Evolutionary conservation across 2,329 filamentous ascomycete species (phyloP).

Genomic region (Myriosclerotinia duriaeana): DNA sequence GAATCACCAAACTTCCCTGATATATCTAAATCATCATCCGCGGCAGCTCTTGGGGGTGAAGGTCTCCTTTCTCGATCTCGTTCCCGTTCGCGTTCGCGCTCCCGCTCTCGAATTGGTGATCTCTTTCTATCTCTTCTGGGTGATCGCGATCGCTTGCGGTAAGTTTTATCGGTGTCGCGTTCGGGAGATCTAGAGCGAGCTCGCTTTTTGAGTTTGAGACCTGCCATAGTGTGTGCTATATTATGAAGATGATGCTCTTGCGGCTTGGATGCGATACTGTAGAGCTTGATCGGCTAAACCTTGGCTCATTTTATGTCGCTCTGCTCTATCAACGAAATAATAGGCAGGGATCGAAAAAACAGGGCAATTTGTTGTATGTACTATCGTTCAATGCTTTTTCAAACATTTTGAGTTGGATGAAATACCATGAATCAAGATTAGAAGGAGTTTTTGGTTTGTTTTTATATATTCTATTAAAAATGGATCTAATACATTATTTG

Average conservation of each 20-base stretch:
- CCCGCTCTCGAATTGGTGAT: constrained; percentile 41
- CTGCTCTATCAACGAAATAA: neutral
- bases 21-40: constrained; percentile 39
- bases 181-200: constrained; percentile 22
- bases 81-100: constrained; percentile 42
- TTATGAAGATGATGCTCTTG: neutral
- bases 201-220: constrained; percentile 23
- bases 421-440: neutral
- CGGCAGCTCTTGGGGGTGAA: constrained; percentile 41
- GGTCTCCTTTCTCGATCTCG: constrained; percentile 53
- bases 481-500: neutral
- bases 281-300: constrained; percentile 7
- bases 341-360: neutral
- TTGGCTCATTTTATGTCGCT: neutral
- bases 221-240: constrained; percentile 17
- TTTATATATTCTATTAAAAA: neutral
- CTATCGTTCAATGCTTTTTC: too few relatives aligned
- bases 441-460: neutral
- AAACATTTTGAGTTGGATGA: too few relatives aligned
- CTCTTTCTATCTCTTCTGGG: constrained; percentile 44
- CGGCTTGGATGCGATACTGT: neutral
- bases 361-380: neutral
- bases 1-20: constrained; percentile 39
- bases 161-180: constrained; percentile 20
- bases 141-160: constrained; percentile 23